These are phyloP conservation scores for Colletotrichum shisoi DNA, from an alignment of 2,329 filamentous ascomycete species.

Conservation along the genomic window DNA sequence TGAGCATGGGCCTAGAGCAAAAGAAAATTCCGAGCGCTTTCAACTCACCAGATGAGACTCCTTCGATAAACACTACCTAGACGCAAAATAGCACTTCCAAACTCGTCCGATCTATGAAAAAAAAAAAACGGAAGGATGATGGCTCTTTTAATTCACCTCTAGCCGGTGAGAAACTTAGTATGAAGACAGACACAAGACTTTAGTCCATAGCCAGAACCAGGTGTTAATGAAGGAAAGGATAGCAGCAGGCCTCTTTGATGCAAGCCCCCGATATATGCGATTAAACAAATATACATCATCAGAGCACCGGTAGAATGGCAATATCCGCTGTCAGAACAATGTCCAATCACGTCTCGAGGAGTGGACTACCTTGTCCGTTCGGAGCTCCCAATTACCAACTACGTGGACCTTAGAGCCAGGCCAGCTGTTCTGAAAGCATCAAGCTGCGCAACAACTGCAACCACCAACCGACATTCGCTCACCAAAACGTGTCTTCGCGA, in stretches of 20 bases:
- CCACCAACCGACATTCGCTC: constrained; percentile 12
- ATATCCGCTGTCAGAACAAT: not conserved
- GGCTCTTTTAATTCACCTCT: not conserved
- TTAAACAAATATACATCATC: not conserved
- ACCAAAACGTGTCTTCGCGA: constrained; percentile 4
- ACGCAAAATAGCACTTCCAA: not conserved
- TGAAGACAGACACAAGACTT: not conserved
- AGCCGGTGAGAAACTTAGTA: not conserved
- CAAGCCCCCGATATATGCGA: constrained; percentile 29
- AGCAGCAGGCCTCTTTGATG: not conserved
- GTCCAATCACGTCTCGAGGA: constrained; percentile 28
- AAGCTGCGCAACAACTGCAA: constrained; percentile 21
- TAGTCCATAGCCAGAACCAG: not conserved
- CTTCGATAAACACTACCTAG: not conserved
- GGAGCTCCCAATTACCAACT: constrained; percentile 33
- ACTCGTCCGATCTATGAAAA: not conserved
- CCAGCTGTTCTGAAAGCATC: constrained; percentile 37
- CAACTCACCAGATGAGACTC: not conserved
- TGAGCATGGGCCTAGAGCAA: constrained; percentile 22
- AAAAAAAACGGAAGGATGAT: fast-evolving
- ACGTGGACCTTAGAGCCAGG: constrained; percentile 39
- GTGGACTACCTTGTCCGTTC: constrained; percentile 13
- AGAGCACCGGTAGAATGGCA: constrained; percentile 4
- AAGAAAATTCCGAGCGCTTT: not conserved
- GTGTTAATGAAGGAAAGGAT: constrained; percentile 1